These are phyloP conservation scores for Geotrichum armillariae DNA, from an alignment of 1,139 yeast genomes.

Conservation along the genomic window DNA sequence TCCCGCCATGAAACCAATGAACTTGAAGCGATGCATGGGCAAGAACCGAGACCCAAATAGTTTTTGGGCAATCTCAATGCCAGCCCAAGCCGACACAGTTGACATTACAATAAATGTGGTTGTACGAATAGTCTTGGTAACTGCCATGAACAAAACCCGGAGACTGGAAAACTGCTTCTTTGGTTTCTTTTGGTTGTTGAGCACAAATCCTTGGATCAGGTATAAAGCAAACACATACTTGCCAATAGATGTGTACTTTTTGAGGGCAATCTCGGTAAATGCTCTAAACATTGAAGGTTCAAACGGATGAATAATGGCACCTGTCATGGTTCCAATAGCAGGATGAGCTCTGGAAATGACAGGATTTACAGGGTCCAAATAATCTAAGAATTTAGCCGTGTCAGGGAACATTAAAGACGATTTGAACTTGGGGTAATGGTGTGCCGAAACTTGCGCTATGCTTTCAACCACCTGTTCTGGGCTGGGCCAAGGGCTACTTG, in stretches of 20 bases:
- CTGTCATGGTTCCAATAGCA: conserved; percentile 38
- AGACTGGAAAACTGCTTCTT: conserved; percentile 5
- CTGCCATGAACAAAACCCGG: conserved; percentile 24
- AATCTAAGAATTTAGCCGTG: conserved; percentile 29
- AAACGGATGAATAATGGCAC: conserved; percentile 42
- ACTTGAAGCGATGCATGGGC: conserved; percentile 39
- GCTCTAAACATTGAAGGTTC: conserved; percentile 36
- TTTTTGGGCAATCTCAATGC: conserved; percentile 41
- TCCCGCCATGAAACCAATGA: conserved; percentile 44
- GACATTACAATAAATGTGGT: conserved; percentile 41
- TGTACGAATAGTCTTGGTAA: conserved; percentile 35
- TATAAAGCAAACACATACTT: conserved; percentile 38
- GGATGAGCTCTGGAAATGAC: conserved; percentile 42
- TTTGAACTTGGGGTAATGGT: conserved; percentile 39
- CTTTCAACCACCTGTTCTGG: conserved; percentile 36
- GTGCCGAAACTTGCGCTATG: conserved; percentile 36
- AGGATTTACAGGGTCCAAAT: conserved; percentile 34
- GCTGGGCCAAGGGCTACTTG: conserved; percentile 37
- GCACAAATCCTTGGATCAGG: conserved; percentile 28
- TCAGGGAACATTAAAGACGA: conserved; percentile 39
- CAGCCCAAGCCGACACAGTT: conserved; percentile 43
- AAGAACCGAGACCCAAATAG: conserved; percentile 35
- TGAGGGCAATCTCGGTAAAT: conserved; percentile 31
- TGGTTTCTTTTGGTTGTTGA: conserved; percentile 1
- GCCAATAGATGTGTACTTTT: conserved; percentile 33